These are phyloP conservation scores for Carex kokanica DNA, from an alignment of 176 grass and related monocot species.

Conservation along the genomic window DNA sequence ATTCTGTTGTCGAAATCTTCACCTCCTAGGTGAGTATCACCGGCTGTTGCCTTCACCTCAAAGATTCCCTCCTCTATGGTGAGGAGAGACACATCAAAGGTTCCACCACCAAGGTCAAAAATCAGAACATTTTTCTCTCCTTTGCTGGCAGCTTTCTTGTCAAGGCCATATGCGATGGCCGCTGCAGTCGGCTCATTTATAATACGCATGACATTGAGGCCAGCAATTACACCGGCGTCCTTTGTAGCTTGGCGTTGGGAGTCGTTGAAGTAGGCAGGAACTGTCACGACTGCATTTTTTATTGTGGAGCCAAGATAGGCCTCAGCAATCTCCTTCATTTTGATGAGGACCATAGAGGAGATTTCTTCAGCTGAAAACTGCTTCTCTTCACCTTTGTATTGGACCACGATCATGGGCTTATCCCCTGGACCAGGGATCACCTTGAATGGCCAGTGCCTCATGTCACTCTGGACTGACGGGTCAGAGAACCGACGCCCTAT, in stretches of 20 bases:
- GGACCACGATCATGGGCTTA: conserved; percentile 87
- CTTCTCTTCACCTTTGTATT: conserved; percentile 90
- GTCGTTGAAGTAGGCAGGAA: conserved; percentile 88
- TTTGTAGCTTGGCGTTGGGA: conserved; percentile 87
- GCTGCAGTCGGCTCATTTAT: conserved; percentile 84
- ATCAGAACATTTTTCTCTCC: conserved; percentile 87
- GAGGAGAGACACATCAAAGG: conserved; percentile 77
- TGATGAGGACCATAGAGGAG: conserved; percentile 88
- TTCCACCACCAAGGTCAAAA: conserved; percentile 82
- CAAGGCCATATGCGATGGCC: conserved; percentile 76
- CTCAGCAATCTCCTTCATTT: conserved; percentile 87
- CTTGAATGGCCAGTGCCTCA: conserved; percentile 93
- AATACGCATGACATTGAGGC: conserved; percentile 85
- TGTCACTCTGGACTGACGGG: conserved; percentile 70
- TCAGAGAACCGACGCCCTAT: conserved; percentile 67
- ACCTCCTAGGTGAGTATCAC: conserved; percentile 85
- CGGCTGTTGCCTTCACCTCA: conserved; percentile 85
- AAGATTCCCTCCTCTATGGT: conserved; percentile 96
- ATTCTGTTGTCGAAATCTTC: conserved; percentile 92
- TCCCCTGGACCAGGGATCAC: conserved; percentile 64
- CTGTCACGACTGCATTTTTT: conserved; percentile 81
- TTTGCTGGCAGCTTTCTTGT: conserved; percentile 66
- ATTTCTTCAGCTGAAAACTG: conserved; percentile 78
- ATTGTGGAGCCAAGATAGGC: conserved; percentile 77
- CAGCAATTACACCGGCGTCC: conserved; percentile 70